phyloP scores from a whole-genome alignment of 2,329 filamentous ascomycete species.

The Cladosporium halotolerans region DNA sequence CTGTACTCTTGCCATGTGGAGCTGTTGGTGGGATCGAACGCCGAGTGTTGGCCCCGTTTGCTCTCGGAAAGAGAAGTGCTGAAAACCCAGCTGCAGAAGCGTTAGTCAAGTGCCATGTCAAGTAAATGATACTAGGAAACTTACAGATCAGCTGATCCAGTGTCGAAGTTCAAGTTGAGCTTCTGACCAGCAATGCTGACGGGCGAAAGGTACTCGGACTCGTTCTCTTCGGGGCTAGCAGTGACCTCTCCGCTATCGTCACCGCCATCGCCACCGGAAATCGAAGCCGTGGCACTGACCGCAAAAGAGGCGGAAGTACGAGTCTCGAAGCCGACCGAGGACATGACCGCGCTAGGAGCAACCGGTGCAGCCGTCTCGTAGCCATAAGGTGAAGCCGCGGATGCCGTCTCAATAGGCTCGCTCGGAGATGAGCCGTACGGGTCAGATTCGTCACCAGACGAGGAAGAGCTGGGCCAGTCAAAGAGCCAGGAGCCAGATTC shows the following conservation, averaged over 20 bases:
- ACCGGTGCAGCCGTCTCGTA: neutral
- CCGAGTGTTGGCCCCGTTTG: conserved; percentile 46
- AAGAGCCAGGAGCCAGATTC: neutral
- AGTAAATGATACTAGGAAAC: conserved; percentile 19
- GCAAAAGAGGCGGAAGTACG: conserved; percentile 11
- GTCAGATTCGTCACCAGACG: neutral
- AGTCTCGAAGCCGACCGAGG: conserved; percentile 9
- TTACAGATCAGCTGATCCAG: conserved; percentile 66
- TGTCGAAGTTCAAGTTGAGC: conserved; percentile 66
- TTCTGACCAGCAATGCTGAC: conserved; percentile 64
- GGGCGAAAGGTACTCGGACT: conserved; percentile 63
- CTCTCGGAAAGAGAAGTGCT: conserved; percentile 50
- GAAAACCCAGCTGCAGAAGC: conserved; percentile 57
- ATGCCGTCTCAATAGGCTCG: neutral
- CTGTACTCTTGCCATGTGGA: conserved; percentile 43
- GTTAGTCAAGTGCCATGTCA: neutral
- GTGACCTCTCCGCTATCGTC: conserved; percentile 43
- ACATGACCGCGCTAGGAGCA: conserved; percentile 1
- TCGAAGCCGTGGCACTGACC: conserved; percentile 11
- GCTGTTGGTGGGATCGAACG: conserved; percentile 50
- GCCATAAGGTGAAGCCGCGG: neutral
- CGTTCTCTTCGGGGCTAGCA: conserved; percentile 58
- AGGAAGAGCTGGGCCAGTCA: neutral
- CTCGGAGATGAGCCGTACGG: neutral
- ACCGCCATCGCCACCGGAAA: conserved; percentile 12